Conservation (phyloP, 306 rosid genomes). For the Psophocarpus tetragonolobus region DNA sequence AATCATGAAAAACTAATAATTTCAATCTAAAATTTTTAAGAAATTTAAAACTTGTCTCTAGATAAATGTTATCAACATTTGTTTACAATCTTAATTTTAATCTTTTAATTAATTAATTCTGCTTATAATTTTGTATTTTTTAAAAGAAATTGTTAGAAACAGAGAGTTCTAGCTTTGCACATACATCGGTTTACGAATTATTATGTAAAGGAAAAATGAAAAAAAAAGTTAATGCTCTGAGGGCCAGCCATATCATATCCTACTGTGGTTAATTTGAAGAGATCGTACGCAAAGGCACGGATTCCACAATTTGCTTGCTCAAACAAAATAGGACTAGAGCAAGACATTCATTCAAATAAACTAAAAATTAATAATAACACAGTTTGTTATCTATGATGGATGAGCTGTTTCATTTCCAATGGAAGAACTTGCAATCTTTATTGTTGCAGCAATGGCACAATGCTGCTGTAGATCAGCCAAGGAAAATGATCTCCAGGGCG, state of each 20-base stretch:
- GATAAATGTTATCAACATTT: too few species aligned
- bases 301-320: slow-evolving; percentile 15
- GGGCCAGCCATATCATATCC: not conserved
- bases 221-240: not conserved
- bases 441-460: slow-evolving; percentile 53
- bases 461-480: slow-evolving; percentile 66
- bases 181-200: not conserved
- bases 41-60: too few species aligned
- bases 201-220: not conserved
- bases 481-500: slow-evolving; percentile 60
- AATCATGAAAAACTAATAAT: too few species aligned
- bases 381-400: slow-evolving; percentile 26
- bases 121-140: too few species aligned
- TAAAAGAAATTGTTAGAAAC: too few species aligned
- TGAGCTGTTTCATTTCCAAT: slow-evolving; percentile 33
- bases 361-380: slow-evolving; percentile 4
- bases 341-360: slow-evolving; percentile 4
- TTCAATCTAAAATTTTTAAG: too few species aligned
- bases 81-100: too few species aligned
- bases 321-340: slow-evolving; percentile 34
- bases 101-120: too few species aligned
- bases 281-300: not conserved
- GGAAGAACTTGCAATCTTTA: slow-evolving; percentile 32
- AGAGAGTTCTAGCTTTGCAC: too few species aligned
- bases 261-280: slow-evolving; percentile 22